These are phyloP conservation scores for Candida palmyrensis DNA, from an alignment of 805 yeast genomes.

Conservation along the genomic window DNA sequence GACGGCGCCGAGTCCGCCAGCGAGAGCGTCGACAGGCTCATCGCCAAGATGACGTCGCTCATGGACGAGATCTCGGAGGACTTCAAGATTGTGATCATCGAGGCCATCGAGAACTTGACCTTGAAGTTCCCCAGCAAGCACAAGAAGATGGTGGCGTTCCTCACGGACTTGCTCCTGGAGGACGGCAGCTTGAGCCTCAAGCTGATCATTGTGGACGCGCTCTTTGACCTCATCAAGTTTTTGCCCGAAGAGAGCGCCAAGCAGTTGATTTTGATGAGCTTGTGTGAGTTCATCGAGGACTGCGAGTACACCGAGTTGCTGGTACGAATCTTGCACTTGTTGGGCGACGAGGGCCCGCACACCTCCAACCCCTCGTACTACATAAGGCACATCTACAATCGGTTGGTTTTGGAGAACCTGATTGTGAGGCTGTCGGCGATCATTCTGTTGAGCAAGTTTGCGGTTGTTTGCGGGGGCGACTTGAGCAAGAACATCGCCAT, in stretches of 20 bases:
- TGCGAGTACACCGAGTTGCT: constrained; percentile 94
- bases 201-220: constrained; percentile 84
- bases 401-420: constrained; percentile 94
- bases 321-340: constrained; percentile 84
- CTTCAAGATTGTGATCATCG: constrained; percentile 89
- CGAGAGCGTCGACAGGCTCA: constrained; percentile 76
- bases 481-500: constrained; percentile 67
- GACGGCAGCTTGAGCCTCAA: constrained; percentile 88
- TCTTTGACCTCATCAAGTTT: constrained; percentile 84
- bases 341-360: constrained; percentile 92
- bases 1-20: constrained; percentile 45
- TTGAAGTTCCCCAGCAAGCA: constrained; percentile 91
- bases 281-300: constrained; percentile 97
- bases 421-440: constrained; percentile 95
- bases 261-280: constrained; percentile 75
- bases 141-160: constrained; percentile 72
- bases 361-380: constrained; percentile 82
- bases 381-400: constrained; percentile 93
- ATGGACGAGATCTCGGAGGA: constrained; percentile 95
- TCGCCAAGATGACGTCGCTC: constrained; percentile 78
- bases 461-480: constrained; percentile 64
- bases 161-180: constrained; percentile 79
- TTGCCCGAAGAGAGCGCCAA: constrained; percentile 69
- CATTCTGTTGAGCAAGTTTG: constrained; percentile 86
- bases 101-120: constrained; percentile 88